Conservation (phyloP, 2,329 filamentous ascomycete genomes). For the Xylariaceae sp. region DNA sequence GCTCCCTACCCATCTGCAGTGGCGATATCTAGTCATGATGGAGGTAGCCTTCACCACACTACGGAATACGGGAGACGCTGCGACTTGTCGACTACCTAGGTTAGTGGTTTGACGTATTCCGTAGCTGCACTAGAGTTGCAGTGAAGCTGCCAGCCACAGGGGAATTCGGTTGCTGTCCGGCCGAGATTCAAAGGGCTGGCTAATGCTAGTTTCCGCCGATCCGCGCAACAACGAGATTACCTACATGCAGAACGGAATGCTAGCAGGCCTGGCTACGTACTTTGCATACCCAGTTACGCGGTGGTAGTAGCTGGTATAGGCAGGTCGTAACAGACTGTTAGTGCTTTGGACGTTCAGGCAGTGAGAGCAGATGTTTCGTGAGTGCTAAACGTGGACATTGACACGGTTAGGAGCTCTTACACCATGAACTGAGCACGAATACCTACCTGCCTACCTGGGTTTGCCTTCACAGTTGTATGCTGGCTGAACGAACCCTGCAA, state of each 20-base stretch:
- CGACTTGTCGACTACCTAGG: background rate
- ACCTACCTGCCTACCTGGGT: background rate
- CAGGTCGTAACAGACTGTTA: too few relatives aligned
- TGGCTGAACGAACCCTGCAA: too few relatives aligned
- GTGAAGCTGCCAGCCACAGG: slow-evolving; percentile 12
- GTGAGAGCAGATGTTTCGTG: too few relatives aligned
- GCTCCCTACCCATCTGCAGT: too few relatives aligned
- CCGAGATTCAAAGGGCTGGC: slow-evolving; percentile 15
- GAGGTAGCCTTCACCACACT: background rate
- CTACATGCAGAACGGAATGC: slow-evolving; percentile 7
- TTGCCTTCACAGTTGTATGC: background rate
- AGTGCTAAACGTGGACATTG: too few relatives aligned
- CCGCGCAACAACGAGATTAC: slow-evolving; percentile 14
- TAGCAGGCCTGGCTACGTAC: background rate
- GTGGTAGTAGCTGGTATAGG: too few relatives aligned
- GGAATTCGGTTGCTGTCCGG: slow-evolving; percentile 20
- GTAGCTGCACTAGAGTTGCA: background rate
- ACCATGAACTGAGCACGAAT: background rate
- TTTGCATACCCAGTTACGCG: background rate
- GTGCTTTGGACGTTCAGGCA: too few relatives aligned
- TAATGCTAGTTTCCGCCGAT: slow-evolving; percentile 22
- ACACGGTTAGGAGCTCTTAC: too few relatives aligned
- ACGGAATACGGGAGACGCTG: too few relatives aligned
- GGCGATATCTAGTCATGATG: background rate
- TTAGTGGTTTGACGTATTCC: slow-evolving; percentile 7